Evolutionary conservation across 2,329 filamentous ascomycete species (phyloP).

Genomic region (Podosphaera aphanis): DNA sequence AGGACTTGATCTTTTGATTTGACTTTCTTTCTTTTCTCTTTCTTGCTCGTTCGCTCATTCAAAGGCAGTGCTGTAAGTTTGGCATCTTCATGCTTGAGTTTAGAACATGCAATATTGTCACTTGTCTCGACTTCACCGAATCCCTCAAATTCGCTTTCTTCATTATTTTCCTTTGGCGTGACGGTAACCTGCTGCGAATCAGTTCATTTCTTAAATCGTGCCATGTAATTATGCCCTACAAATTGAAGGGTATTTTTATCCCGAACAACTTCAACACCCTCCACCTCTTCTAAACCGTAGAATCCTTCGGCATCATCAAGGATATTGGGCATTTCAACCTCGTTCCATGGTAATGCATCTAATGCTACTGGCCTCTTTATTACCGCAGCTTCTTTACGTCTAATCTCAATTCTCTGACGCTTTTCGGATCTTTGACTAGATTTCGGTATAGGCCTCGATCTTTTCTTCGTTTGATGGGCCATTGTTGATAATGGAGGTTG

Average conservation of each 20-base stretch:
- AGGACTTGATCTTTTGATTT: constrained; percentile 12
- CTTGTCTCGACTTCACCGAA: constrained; percentile 27
- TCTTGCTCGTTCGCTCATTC: constrained; percentile 13
- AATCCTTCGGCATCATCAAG: constrained; percentile 85
- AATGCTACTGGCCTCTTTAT: constrained; percentile 21
- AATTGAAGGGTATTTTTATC: constrained; percentile 36
- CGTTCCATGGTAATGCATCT: constrained; percentile 30
- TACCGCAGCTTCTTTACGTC: neutral
- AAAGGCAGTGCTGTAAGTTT: neutral
- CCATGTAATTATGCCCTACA: constrained; percentile 17
- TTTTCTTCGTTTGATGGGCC: constrained; percentile 13
- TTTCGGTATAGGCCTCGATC: constrained; percentile 9
- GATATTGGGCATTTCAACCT: constrained; percentile 46
- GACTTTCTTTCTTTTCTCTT: constrained; percentile 11
- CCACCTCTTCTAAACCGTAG: constrained; percentile 74
- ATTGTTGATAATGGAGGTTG: constrained; percentile 4
- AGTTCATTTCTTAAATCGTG: constrained; percentile 2
- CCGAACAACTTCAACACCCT: constrained; percentile 66
- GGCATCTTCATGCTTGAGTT: constrained; percentile 7
- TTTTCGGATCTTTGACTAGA: constrained; percentile 13
- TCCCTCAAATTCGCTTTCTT: constrained; percentile 38
- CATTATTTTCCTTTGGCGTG: constrained; percentile 12
- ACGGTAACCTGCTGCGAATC: constrained; percentile 11
- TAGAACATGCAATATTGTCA: constrained; percentile 11
- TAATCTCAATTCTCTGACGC: constrained; percentile 14